phyloP scores from a whole-genome alignment of 768 basidiomycete species.

The Psilocybe tampanensis region DNA sequence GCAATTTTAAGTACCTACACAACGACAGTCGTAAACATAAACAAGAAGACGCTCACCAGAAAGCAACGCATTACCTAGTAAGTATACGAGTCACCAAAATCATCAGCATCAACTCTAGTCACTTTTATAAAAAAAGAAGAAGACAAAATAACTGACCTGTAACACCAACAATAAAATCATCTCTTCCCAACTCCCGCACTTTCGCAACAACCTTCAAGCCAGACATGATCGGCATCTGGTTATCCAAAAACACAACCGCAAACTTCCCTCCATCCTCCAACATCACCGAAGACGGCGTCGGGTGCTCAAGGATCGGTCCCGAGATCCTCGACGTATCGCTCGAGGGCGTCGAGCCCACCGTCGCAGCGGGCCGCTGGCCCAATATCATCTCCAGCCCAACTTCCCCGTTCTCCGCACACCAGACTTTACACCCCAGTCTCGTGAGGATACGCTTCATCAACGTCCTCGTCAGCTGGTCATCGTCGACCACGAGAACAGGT shows the following conservation, averaged over 20 bases:
- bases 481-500: slow-evolving; percentile 80
- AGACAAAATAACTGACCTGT: slow-evolving; percentile 50
- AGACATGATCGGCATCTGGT: slow-evolving; percentile 85
- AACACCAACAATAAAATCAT: slow-evolving; percentile 82
- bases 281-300: slow-evolving; percentile 16
- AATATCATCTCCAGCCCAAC: slow-evolving; percentile 74
- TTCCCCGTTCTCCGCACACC: slow-evolving; percentile 83
- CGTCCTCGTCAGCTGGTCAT: slow-evolving; percentile 78
- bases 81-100: neutral
- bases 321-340: slow-evolving; percentile 36
- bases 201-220: slow-evolving; percentile 69
- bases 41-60: slow-evolving; percentile 36
- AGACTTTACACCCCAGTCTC: slow-evolving; percentile 79
- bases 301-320: slow-evolving; percentile 42
- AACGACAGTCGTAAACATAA: slow-evolving; percentile 5
- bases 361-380: slow-evolving; percentile 36
- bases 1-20: slow-evolving; percentile 15
- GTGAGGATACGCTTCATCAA: slow-evolving; percentile 80
- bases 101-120: neutral
- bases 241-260: slow-evolving; percentile 58
- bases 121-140: neutral
- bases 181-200: slow-evolving; percentile 64
- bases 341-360: slow-evolving; percentile 36
- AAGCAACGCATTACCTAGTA: slow-evolving; percentile 54
- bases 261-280: slow-evolving; percentile 39